Evolutionary conservation across 2,329 filamentous ascomycete species (phyloP).

Genomic region (Calonectria ilicicola): DNA sequence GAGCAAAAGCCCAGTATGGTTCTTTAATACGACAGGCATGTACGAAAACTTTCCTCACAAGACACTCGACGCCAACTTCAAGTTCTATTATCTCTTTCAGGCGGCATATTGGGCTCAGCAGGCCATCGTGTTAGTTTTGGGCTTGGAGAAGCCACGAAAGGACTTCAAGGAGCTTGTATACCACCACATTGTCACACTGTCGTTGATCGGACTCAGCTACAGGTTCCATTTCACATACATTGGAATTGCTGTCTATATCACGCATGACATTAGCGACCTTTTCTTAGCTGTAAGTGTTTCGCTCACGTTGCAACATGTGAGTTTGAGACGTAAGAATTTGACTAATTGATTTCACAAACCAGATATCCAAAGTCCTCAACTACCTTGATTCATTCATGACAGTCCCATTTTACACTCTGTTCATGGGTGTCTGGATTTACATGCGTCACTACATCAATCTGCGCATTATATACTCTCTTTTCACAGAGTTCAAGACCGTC

Average conservation of each 20-base stretch:
- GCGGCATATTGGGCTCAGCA: slow-evolving; percentile 96
- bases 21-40: slow-evolving; percentile 91
- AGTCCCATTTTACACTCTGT: slow-evolving; percentile 84
- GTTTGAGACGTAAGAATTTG: neutral
- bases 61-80: slow-evolving; percentile 82
- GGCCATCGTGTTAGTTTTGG: slow-evolving; percentile 84
- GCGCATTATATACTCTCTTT: slow-evolving; percentile 77
- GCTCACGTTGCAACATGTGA: neutral
- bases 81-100: slow-evolving; percentile 94
- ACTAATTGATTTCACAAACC: neutral
- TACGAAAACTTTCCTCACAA: slow-evolving; percentile 88
- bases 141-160: slow-evolving; percentile 91
- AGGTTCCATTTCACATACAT: slow-evolving; percentile 97
- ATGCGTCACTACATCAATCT: slow-evolving; percentile 87
- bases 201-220: slow-evolving; percentile 87
- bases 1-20: slow-evolving; percentile 88
- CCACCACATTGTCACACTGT: slow-evolving; percentile 89
- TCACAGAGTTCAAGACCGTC: slow-evolving; percentile 79
- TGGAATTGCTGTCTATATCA: slow-evolving; percentile 90
- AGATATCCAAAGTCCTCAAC: slow-evolving; percentile 89
- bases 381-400: slow-evolving; percentile 84
- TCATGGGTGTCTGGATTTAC: slow-evolving; percentile 88
- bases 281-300: slow-evolving; percentile 68
- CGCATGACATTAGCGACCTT: slow-evolving; percentile 92
- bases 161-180: slow-evolving; percentile 92